phyloP scores from a whole-genome alignment of 371 early-diverging fungal species.

The Mucor mucedo region DNA sequence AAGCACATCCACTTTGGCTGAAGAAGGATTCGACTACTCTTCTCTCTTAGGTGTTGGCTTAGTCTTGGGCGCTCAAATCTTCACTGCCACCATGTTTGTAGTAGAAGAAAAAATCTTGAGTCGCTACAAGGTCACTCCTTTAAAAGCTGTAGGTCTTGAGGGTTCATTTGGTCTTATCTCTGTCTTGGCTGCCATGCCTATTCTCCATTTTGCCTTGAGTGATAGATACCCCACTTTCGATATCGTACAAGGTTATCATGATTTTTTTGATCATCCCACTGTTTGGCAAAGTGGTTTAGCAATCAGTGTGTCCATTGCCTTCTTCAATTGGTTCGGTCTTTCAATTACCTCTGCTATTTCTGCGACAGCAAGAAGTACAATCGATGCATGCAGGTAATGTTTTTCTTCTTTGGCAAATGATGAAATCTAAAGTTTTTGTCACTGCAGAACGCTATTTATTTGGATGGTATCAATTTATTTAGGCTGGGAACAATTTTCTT shows the following conservation, averaged over 20 bases:
- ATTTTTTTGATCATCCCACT: slow-evolving; percentile 67
- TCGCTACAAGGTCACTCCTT: slow-evolving; percentile 78
- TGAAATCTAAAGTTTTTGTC: neutral
- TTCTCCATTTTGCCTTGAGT: slow-evolving; percentile 77
- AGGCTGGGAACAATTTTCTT: slow-evolving; percentile 94
- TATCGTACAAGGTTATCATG: slow-evolving; percentile 73
- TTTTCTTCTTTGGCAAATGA: neutral
- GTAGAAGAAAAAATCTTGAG: slow-evolving; percentile 91
- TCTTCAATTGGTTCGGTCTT: slow-evolving; percentile 95
- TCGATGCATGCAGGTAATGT: slow-evolving; percentile 85
- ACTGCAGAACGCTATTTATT: slow-evolving; percentile 84
- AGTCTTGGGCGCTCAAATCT: slow-evolving; percentile 89
- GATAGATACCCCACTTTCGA: slow-evolving; percentile 76
- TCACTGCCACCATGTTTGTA: slow-evolving; percentile 94
- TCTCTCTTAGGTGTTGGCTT: slow-evolving; percentile 77
- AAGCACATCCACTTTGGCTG: neutral
- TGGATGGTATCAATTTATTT: slow-evolving; percentile 90
- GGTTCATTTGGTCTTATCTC: slow-evolving; percentile 89
- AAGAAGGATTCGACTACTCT: slow-evolving; percentile 29
- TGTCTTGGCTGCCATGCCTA: slow-evolving; percentile 71
- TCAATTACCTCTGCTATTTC: slow-evolving; percentile 85
- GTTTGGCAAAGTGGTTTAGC: slow-evolving; percentile 81
- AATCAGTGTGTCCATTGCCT: slow-evolving; percentile 86
- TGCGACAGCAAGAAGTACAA: slow-evolving; percentile 91
- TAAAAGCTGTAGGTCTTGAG: slow-evolving; percentile 93